Percentiles rank a stretch among this genome's conserved stretches.
Evolutionary conservation across 2,329 filamentous ascomycete genomes (phyloP).

Genomic region (Talaromyces islandicus): DNA sequence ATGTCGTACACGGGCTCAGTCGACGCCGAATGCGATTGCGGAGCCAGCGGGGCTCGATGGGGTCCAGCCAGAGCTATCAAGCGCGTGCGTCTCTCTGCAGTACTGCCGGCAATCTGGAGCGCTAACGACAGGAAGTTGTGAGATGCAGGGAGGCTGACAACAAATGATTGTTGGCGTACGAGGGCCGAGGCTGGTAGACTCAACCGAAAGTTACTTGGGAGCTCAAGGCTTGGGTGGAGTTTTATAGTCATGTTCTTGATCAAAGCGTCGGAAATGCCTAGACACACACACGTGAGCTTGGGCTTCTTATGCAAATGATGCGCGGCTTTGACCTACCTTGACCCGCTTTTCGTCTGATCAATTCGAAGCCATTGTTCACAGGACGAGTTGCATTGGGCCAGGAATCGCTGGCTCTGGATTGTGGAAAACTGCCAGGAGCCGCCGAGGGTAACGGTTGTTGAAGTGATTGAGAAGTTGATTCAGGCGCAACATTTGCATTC

Average conservation of each 20-base stretch:
- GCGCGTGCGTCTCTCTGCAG: slow-evolving; percentile 67
- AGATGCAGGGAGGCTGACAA: slow-evolving; percentile 61
- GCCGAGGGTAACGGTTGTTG: background rate
- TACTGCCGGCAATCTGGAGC: slow-evolving; percentile 57
- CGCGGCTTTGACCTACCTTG: slow-evolving; percentile 40
- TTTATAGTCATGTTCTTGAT: slow-evolving; percentile 61
- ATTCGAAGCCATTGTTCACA: slow-evolving; percentile 25
- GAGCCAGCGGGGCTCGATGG: slow-evolving; percentile 52
- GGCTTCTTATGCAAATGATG: background rate
- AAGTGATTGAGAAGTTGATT: slow-evolving; percentile 1
- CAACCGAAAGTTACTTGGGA: slow-evolving; percentile 57
- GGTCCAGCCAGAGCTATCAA: slow-evolving; percentile 68
- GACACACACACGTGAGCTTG: background rate
- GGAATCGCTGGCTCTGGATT: background rate
- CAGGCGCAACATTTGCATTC: slow-evolving; percentile 1
- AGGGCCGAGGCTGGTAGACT: slow-evolving; percentile 60
- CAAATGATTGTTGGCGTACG: slow-evolving; percentile 65
- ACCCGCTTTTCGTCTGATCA: slow-evolving; percentile 35
- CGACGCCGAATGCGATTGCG: slow-evolving; percentile 45
- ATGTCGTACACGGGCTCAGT: slow-evolving; percentile 69
- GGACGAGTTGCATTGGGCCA: background rate
- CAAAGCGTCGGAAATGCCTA: slow-evolving; percentile 56
- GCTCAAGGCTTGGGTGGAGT: slow-evolving; percentile 61
- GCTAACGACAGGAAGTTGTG: slow-evolving; percentile 68
- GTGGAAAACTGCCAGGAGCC: background rate